Evolutionary conservation across 139 green algal genomes (phyloP).

Genomic region (Chlorella vulgaris): DNA sequence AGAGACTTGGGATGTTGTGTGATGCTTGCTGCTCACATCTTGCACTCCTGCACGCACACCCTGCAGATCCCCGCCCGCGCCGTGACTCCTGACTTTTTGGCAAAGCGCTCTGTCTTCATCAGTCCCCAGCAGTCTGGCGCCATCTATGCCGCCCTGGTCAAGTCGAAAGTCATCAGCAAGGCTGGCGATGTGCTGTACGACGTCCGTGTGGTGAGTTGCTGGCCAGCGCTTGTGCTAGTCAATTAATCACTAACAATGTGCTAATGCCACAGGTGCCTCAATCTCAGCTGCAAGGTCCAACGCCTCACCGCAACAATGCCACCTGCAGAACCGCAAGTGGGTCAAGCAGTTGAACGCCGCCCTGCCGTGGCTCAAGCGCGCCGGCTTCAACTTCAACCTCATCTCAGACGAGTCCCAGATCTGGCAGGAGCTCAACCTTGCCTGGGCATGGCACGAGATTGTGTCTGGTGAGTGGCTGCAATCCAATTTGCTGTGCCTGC

Average conservation of each 20-base stretch:
- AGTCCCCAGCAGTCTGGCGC: background rate
- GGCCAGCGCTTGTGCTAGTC: background rate
- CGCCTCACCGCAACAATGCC: background rate
- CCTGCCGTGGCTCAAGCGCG: slow-evolving; percentile 8
- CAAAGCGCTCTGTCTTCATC: slow-evolving; percentile 20
- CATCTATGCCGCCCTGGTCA: background rate
- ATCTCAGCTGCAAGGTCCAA: too few relatives aligned
- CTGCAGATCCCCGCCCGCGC: background rate
- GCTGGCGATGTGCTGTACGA: slow-evolving; percentile 4
- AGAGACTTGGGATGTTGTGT: background rate
- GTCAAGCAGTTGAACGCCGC: background rate
- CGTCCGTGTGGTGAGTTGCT: background rate
- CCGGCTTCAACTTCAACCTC: slow-evolving; percentile 9
- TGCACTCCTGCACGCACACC: background rate
- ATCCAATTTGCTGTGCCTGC: background rate
- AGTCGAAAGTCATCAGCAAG: background rate
- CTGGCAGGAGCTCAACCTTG: slow-evolving; percentile 33
- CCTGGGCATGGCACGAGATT: slow-evolving; percentile 24
- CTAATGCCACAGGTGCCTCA: too few relatives aligned
- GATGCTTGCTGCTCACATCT: background rate
- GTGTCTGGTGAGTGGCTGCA: background rate
- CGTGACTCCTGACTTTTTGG: background rate
- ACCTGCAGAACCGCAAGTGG: slow-evolving; percentile 10
- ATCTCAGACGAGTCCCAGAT: slow-evolving; percentile 26
- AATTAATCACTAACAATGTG: background rate